phyloP scores from a whole-genome alignment of 164 flowering plant genomes.

The Platanus orientalis region DNA sequence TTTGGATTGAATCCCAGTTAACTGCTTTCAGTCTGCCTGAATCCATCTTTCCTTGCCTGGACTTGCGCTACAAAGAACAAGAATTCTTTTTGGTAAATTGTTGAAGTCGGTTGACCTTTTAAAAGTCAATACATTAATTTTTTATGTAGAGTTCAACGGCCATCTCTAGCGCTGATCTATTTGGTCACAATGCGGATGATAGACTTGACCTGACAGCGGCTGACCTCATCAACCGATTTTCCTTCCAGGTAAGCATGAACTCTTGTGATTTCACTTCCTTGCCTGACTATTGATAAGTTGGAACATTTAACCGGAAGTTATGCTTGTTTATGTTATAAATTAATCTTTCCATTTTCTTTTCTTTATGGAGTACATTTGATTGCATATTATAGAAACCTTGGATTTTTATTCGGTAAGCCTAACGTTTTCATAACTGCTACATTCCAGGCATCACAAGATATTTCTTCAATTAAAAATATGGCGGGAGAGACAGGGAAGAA shows the following conservation, averaged over 20 bases:
- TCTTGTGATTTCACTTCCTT: not conserved
- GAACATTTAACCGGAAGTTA: not conserved
- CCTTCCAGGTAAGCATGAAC: slow-evolving; percentile 56
- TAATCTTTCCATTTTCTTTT: no score
- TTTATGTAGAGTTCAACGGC: slow-evolving; percentile 62
- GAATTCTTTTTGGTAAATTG: no score
- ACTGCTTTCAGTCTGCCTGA: no score
- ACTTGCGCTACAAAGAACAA: no score
- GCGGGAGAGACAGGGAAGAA: slow-evolving; percentile 98
- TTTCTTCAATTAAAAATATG: slow-evolving; percentile 80
- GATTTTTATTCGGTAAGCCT: no score
- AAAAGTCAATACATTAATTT: no score
- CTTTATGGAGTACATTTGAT: not conserved
- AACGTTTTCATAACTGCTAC: not conserved
- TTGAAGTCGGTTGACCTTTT: no score
- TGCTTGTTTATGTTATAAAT: no score
- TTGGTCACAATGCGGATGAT: slow-evolving; percentile 48
- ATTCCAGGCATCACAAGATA: slow-evolving; percentile 83
- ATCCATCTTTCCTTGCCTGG: no score
- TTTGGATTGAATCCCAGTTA: no score
- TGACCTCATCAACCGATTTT: slow-evolving; percentile 71
- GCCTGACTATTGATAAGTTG: not conserved
- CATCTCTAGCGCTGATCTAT: slow-evolving; percentile 94
- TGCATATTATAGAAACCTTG: no score
- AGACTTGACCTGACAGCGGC: slow-evolving; percentile 61